Conservation (phyloP, 345 rosid species). For the Eutrema heterophyllum region DNA sequence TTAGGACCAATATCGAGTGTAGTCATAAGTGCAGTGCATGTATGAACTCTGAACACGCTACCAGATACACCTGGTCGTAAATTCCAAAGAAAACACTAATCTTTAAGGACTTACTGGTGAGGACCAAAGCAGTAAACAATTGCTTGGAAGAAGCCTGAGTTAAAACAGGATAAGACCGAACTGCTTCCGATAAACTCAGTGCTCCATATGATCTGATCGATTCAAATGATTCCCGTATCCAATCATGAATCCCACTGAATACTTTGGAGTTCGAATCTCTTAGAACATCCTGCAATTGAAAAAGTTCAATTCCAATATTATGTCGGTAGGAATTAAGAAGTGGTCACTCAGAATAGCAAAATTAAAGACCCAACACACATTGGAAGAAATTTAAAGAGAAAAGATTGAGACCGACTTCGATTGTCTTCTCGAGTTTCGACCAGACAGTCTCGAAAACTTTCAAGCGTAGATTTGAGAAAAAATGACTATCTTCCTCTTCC, state of each 20-base stretch:
- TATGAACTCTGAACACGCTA: not conserved
- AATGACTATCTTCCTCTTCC: constrained; percentile 26
- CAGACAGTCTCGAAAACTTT: constrained; percentile 64
- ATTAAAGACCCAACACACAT: not conserved
- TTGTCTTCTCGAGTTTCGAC: constrained; percentile 55
- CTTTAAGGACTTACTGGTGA: constrained; percentile 63
- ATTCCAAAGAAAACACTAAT: not conserved
- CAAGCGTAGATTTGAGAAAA: constrained; percentile 31
- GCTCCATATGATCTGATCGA: constrained; percentile 41
- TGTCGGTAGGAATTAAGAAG: not conserved
- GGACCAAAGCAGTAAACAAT: constrained; percentile 64
- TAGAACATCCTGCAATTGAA: constrained; percentile 61
- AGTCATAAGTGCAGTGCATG: not conserved
- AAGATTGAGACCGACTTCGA: constrained; percentile 39
- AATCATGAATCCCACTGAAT: constrained; percentile 56
- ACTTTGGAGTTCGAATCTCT: constrained; percentile 43
- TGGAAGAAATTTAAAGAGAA: not conserved
- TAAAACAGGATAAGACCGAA: constrained; percentile 54
- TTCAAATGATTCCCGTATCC: constrained; percentile 66
- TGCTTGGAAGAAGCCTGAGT: constrained; percentile 56
- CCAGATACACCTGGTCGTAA: not conserved
- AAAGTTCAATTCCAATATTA: not conserved
- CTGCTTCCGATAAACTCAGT: constrained; percentile 43
- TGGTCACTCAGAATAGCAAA: not conserved
- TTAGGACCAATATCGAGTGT: not conserved